Evolutionary conservation across 805 yeast species (phyloP), one percentile per base, ranked within the genome.

Genomic region (Cyberlindnera maritima): DNA sequence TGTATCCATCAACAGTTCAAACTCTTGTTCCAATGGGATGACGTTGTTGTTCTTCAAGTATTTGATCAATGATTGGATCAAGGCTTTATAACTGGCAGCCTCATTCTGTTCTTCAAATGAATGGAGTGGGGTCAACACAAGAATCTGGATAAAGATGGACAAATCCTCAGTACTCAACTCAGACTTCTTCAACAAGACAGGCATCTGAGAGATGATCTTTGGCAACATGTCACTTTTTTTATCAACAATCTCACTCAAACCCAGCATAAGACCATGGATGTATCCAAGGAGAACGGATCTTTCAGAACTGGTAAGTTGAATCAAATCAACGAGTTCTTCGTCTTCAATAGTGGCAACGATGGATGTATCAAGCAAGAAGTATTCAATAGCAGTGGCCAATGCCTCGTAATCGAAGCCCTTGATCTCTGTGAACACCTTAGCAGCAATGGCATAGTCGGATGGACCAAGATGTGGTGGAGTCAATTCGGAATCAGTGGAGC

Each of bases 351-450:
- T 37, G 0, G 55, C 43, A 18, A 69, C 46, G 1, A 76, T 61
- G 0, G 79, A 69, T 2, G 69, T 39, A 55, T 80, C 88, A 38
- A 69, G 66, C 17, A 74, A 54, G 4, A 74, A 57, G 52, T 72
- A 77, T 2, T 68, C 62, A 1, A 74, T 50, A 74, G 60, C 80
- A 71, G n/a, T 28, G 7, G n/a, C 38, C 36, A 23, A 29, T 3
- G 39, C 53, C 11, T 39, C 15, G 7, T 15, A 13, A 6, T 35
- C 40, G 18, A 31, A 59, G 3, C 47, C 45, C 17, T 44, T 41
- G 14, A 43, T n/a, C 9, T 34, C 40, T 45, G 67, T 72, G 3
- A 79, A 49, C 13, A 56, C 48, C 41, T 65, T 68, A 23, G 69
- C 70, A 15, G 56, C 62, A 17, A 12, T 47, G 11, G 58, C 52